Evolutionary conservation across 768 basidiomycete genomes (phyloP), one percentile per base, ranked within the genome.

Genomic region (Sistotremastrum suecicum): DNA sequence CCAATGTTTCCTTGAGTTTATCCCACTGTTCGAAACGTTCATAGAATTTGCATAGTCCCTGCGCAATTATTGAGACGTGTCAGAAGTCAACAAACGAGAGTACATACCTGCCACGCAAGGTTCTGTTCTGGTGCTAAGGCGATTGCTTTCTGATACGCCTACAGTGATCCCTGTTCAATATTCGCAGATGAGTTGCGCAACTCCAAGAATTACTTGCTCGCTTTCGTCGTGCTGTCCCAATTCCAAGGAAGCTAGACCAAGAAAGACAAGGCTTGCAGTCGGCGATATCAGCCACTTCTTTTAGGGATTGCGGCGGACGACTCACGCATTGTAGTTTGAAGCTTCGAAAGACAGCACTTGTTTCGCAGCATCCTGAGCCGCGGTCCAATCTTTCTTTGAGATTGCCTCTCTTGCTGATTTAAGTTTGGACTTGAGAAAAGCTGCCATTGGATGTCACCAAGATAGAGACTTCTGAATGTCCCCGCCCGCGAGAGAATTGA

Each of bases 281-380:
- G 10, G 43, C 20, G 50, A 28, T 34, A 40, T 54, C 30, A 35
- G 34, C 20, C 35, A n/a, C 38, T n/a, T 38, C 31, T 40, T 39
- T 32, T 35, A 41, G 28, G 43, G 11, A 35, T n/a, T 29, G 39
- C 45, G 38, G 34, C 12, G 9, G 31, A 35, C 33, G 20, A 71
- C 82, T 56, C 59, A 92, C 89, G 86, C 91, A 56, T 83, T 79
- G 58, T 94, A 94, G 56, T 89, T 90, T 38, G 76, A 73, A 1
- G 80, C 71, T 47, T 95, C 91, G 51, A 76, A 78, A 35, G 80
- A 77, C 11, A 88, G 63, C 6, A 80, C 78, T 50, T 77, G 71
- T 38, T 66, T 58, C 5, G 81, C 76, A n/a, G 78, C 72, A 51
- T 80, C 72, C 49, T 72, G 75, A 7, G 87, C 90, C 12, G 62